Percentiles rank a stretch among this genome's conserved stretches.
Conservation (phyloP, 345 rosid species). For the Theobroma cacao region DNA sequence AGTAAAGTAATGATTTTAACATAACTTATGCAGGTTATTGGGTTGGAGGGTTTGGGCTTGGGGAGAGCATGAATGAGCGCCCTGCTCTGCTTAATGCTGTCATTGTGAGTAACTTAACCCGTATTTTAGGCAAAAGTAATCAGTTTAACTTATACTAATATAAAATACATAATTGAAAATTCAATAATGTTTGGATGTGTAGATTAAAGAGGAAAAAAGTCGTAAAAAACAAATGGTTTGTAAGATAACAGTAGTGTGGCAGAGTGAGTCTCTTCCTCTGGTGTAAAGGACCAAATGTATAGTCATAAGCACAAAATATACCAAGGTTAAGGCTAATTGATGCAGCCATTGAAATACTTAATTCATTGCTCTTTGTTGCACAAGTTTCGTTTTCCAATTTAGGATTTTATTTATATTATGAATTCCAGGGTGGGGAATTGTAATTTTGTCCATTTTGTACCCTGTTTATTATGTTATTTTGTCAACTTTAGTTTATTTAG, state of each 20-base stretch:
- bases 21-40: slow-evolving; percentile 53
- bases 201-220: background rate
- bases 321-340: background rate
- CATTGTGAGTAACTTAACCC: slow-evolving; percentile 38
- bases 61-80: slow-evolving; percentile 72
- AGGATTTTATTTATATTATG: no score
- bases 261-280: background rate
- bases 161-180: background rate
- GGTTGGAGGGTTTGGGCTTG: slow-evolving; percentile 85
- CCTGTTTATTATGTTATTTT: background rate
- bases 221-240: background rate
- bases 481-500: background rate
- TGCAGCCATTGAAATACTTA: background rate
- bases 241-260: background rate
- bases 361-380: background rate
- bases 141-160: background rate
- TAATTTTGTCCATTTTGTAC: background rate
- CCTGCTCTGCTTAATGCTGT: slow-evolving; percentile 56
- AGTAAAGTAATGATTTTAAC: background rate
- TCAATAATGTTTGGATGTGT: background rate
- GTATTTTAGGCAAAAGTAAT: background rate
- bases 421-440: background rate
- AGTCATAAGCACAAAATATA: background rate
- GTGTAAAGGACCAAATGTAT: background rate
- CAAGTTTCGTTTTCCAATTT: no score